Percentiles rank a stretch among this genome's conserved stretches.
Evolutionary conservation across 176 grass and related monocot species (phyloP).

Genomic region (Hyparrhenia diplandra): DNA sequence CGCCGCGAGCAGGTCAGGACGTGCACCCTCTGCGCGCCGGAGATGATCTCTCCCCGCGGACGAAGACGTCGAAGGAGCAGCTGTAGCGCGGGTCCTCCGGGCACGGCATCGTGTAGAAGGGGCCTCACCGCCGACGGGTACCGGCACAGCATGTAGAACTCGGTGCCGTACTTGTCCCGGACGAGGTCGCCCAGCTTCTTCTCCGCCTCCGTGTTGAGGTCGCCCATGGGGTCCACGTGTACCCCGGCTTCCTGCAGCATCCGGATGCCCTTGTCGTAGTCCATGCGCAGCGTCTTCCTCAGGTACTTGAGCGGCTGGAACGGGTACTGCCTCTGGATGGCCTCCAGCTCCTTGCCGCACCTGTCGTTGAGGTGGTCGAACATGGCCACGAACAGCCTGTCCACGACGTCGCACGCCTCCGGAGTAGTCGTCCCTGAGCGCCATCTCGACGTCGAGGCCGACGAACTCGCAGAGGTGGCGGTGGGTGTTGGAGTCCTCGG

Average conservation of each 20-base stretch:
- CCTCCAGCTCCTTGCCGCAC: slow-evolving; percentile 44
- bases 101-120: slow-evolving; percentile 89
- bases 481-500: slow-evolving; percentile 65
- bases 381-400: slow-evolving; percentile 53
- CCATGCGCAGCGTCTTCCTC: slow-evolving; percentile 35
- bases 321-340: slow-evolving; percentile 48
- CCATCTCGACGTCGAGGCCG: slow-evolving; percentile 67
- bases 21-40: slow-evolving; percentile 68
- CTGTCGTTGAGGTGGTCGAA: slow-evolving; percentile 56
- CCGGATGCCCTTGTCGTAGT: slow-evolving; percentile 52
- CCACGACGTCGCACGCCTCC: slow-evolving; percentile 71
- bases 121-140: slow-evolving; percentile 73
- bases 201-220: slow-evolving; percentile 64
- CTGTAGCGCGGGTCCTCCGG: slow-evolving; percentile 55
- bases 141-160: slow-evolving; percentile 68
- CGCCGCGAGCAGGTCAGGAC: slow-evolving; percentile 41
- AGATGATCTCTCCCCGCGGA: slow-evolving; percentile 85
- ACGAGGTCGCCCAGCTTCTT: slow-evolving; percentile 63
- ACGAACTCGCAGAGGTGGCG: slow-evolving; percentile 79
- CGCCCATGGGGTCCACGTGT: slow-evolving; percentile 40
- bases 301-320: slow-evolving; percentile 70
- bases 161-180: slow-evolving; percentile 40
- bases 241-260: slow-evolving; percentile 48
- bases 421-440: slow-evolving; percentile 53
- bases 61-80: slow-evolving; percentile 74